Conservation (phyloP, 192 early-diverging fungal genomes). For the Backusella macrospora region DNA sequence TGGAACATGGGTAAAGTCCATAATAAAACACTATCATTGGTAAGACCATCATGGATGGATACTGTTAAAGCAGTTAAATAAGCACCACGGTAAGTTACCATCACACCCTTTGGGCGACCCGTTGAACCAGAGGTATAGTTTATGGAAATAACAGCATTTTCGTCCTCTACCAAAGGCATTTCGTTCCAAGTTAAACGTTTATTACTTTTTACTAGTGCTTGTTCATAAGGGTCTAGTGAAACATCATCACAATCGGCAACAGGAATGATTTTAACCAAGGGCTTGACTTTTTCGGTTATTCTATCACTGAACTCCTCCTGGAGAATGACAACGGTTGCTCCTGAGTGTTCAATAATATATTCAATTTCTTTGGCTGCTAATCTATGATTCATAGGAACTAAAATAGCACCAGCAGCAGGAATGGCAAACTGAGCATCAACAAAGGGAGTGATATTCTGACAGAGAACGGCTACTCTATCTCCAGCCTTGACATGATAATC, state of each 20-base stretch:
- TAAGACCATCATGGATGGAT: slow-evolving; percentile 47
- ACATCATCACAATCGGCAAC: slow-evolving; percentile 32
- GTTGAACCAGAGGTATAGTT: slow-evolving; percentile 65
- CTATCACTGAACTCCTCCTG: slow-evolving; percentile 46
- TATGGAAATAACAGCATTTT: slow-evolving; percentile 51
- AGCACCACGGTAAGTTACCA: slow-evolving; percentile 55
- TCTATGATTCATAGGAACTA: slow-evolving; percentile 62
- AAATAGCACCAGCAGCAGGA: slow-evolving; percentile 55
- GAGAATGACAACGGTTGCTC: slow-evolving; percentile 50
- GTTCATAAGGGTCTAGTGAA: slow-evolving; percentile 52
- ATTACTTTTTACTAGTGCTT: slow-evolving; percentile 37
- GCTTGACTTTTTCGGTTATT: slow-evolving; percentile 20
- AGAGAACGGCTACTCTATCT: slow-evolving; percentile 57
- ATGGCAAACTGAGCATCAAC: slow-evolving; percentile 66
- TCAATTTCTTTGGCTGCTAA: slow-evolving; percentile 53
- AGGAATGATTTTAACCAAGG: background rate
- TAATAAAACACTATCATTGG: slow-evolving; percentile 49
- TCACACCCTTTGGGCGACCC: slow-evolving; percentile 59
- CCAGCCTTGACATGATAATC: slow-evolving; percentile 40
- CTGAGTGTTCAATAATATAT: slow-evolving; percentile 59
- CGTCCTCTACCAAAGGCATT: slow-evolving; percentile 49
- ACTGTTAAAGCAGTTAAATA: slow-evolving; percentile 54
- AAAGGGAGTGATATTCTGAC: slow-evolving; percentile 57
- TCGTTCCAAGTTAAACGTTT: slow-evolving; percentile 39
- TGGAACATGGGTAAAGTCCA: slow-evolving; percentile 64